A percentile compares a stretch with the other conserved stretches of the same genome.
Conservation (phyloP, 352 stramenopile species). For the Globisporangium ultimum region DNA sequence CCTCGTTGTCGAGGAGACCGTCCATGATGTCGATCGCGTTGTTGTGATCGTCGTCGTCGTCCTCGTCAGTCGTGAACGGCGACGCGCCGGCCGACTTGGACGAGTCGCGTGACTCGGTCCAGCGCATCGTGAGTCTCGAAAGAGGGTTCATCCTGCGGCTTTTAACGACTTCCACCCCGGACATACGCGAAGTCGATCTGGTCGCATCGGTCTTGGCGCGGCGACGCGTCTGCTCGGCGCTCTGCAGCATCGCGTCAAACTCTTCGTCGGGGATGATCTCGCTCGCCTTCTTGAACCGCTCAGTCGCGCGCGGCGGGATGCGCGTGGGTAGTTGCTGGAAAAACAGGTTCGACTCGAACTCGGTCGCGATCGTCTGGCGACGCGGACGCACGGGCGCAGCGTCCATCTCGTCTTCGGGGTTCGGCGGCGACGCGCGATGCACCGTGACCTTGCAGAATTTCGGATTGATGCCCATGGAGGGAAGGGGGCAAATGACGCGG, state of each 20-base stretch:
- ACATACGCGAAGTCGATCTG: slow-evolving; percentile 8
- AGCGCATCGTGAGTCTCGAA: slow-evolving; percentile 46
- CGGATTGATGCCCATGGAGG: slow-evolving; percentile 28
- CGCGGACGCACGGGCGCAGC: slow-evolving; percentile 13
- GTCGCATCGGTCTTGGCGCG: slow-evolving; percentile 45
- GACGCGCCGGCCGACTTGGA: slow-evolving; percentile 5
- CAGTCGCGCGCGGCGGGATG: not conserved
- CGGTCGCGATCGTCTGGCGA: slow-evolving; percentile 33
- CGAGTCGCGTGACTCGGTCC: slow-evolving; percentile 14
- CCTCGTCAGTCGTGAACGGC: slow-evolving; percentile 1
- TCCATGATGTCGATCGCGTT: slow-evolving; percentile 9
- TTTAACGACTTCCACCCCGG: slow-evolving; percentile 19
- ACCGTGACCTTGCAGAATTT: slow-evolving; percentile 66
- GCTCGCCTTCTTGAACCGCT: slow-evolving; percentile 19
- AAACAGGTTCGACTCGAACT: slow-evolving; percentile 16
- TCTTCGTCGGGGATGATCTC: slow-evolving; percentile 27
- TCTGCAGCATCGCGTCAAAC: slow-evolving; percentile 30
- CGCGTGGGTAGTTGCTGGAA: slow-evolving; percentile 8
- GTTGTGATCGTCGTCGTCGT: slow-evolving; percentile 2
- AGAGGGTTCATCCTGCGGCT: slow-evolving; percentile 40
- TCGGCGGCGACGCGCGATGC: slow-evolving; percentile 19
- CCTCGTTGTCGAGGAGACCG: slow-evolving; percentile 20
- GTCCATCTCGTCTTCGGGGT: slow-evolving; percentile 18
- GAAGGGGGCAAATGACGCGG: not conserved
- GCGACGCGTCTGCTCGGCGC: slow-evolving; percentile 31